A percentile compares a stretch with the other conserved stretches of the same genome.
These are phyloP conservation scores for Penicillium sp. DNA, from an alignment of 2,329 filamentous ascomycete genomes.

Conservation along the genomic window DNA sequence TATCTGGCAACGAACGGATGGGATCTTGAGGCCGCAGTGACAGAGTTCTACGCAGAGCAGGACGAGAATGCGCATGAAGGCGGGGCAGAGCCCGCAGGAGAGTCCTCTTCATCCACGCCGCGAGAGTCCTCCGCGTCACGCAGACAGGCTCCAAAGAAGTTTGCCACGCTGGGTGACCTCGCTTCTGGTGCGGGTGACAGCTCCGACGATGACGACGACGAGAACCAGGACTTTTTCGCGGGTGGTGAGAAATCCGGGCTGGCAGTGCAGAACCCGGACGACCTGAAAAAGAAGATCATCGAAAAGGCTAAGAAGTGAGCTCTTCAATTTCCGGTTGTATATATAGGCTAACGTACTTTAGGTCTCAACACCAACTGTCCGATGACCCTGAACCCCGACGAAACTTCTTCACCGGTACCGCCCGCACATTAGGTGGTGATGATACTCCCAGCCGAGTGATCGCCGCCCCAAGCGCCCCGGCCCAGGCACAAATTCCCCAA, in stretches of 20 bases:
- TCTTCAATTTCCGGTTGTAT: not conserved
- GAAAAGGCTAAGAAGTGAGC: slow-evolving; percentile 50
- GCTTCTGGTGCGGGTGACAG: slow-evolving; percentile 44
- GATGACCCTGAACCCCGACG: slow-evolving; percentile 51
- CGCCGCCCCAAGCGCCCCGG: slow-evolving; percentile 54
- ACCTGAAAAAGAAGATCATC: slow-evolving; percentile 57
- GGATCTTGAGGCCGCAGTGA: slow-evolving; percentile 67
- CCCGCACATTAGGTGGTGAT: slow-evolving; percentile 69
- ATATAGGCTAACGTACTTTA: slow-evolving; percentile 21
- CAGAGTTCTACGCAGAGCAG: slow-evolving; percentile 63
- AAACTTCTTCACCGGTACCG: slow-evolving; percentile 62
- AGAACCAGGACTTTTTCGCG: slow-evolving; percentile 64
- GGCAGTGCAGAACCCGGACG: slow-evolving; percentile 68
- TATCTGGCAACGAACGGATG: slow-evolving; percentile 70
- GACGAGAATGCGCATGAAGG: slow-evolving; percentile 42
- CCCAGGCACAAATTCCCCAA: slow-evolving; percentile 45
- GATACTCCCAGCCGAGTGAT: slow-evolving; percentile 64
- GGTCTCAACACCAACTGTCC: slow-evolving; percentile 35
- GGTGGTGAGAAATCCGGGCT: slow-evolving; percentile 72
- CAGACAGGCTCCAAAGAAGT: slow-evolving; percentile 48
- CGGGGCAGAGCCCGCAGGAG: slow-evolving; percentile 37
- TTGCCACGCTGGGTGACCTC: slow-evolving; percentile 55
- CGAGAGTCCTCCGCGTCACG: slow-evolving; percentile 36
- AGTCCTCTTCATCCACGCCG: slow-evolving; percentile 37
- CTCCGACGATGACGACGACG: slow-evolving; percentile 58